Evolutionary conservation across 2,329 filamentous ascomycete genomes (phyloP), one percentile per base, ranked within the genome.

Genomic region (Rutstroemia sp.): DNA sequence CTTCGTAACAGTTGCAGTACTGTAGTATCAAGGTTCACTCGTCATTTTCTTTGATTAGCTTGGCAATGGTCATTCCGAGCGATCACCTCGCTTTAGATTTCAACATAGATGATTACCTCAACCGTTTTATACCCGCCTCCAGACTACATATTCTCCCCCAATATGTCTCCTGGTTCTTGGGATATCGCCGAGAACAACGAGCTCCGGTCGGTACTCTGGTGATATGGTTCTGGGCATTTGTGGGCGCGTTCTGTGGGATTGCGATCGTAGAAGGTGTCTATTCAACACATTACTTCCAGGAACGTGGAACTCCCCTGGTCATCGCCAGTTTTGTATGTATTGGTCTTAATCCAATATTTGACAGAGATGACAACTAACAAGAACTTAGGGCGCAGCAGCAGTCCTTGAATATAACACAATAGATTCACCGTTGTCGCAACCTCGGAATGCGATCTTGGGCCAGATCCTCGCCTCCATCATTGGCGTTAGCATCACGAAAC

Each of bases 51-150:
- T 27, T 14, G 21, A 16, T 47, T 21, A 34, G 5, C 42, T 51
- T 48, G 16, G 38, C 39, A 25, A 23, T 44, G 38, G 27, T 51
- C 21, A 51, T 44, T 16, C 49, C 17, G 25, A 48, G 14, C 39
- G 25, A 30, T 30, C 39, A 44, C 50, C 38, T 56, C 39, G 19
- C 30, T 34, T 45, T 51, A 38, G 53, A 68, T 50, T 83, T 95
- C 71, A 82, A 94, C 71, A 80, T 95, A 61, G 91, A 96, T 75
- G 73, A 72, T n/a, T 82, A 86, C 68, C 69, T 95, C 51, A 90
- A 92, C 68, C 86, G 78, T 2, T 76, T 83, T 58, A 67, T 95
- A 23, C 87, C 87, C 8, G 74, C 79, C 14, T 85, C 86, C 42
- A 81, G 80, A 63, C 79, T 89, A 68, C 73, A 78, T 27, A 72